These are phyloP conservation scores for Rhodamnia rubescens DNA, from an alignment of 345 rosid genomes.

Conservation along the genomic window DNA sequence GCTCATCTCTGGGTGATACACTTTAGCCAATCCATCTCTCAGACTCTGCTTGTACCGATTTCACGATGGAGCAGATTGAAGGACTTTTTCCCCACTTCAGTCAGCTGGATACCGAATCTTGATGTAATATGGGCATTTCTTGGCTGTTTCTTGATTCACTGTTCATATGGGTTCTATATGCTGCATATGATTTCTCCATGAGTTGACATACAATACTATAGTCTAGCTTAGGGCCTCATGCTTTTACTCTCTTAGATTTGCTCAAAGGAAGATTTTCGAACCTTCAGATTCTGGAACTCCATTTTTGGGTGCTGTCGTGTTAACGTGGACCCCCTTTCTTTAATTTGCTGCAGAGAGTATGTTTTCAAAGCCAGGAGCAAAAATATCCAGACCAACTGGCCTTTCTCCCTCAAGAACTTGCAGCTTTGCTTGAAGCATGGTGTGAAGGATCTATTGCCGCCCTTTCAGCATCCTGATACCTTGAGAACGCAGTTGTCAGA, in stretches of 20 bases:
- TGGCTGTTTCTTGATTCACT: not conserved
- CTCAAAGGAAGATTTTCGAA: not conserved
- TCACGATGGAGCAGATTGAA: not conserved
- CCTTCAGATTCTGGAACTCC: not conserved
- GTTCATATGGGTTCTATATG: not conserved
- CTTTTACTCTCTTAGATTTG: not conserved
- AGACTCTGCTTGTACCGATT: not conserved
- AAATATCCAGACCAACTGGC: slow-evolving; percentile 83
- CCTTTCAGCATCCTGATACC: slow-evolving; percentile 45
- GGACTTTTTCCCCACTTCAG: not conserved
- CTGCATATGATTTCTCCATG: not conserved
- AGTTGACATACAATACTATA: not conserved
- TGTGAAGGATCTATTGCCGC: slow-evolving; percentile 77
- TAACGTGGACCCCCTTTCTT: not conserved
- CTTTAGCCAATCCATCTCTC: not conserved
- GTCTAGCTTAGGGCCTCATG: not conserved
- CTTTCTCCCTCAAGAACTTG: slow-evolving; percentile 63
- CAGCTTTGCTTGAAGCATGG: slow-evolving; percentile 86
- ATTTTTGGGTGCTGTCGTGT: not conserved
- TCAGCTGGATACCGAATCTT: not conserved
- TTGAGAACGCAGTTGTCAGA: slow-evolving; percentile 23
- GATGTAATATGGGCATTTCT: not conserved
- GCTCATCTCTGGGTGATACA: not conserved
- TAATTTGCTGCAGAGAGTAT: slow-evolving; percentile 68
- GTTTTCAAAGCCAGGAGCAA: slow-evolving; percentile 58